Evolutionary conservation across 2,329 filamentous ascomycete species (phyloP).

Genomic region (Xylariaceae sp.): DNA sequence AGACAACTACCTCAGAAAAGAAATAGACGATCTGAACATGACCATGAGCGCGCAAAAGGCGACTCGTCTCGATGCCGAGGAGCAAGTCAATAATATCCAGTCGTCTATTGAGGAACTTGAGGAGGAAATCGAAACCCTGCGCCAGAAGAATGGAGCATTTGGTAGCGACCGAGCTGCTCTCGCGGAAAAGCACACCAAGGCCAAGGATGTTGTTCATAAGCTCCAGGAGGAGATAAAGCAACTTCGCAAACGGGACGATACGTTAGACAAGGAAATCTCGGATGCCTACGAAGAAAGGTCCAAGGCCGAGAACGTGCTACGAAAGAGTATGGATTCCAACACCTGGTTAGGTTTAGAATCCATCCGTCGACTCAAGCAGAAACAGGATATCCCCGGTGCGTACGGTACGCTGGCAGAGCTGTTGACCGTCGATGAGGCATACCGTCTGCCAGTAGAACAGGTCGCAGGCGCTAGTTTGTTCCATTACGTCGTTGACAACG

Average conservation of each 20-base stretch:
- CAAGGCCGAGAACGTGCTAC: conserved; percentile 69
- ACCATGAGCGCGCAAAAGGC: conserved; percentile 76
- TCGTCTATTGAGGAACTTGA: conserved; percentile 67
- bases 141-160: conserved; percentile 71
- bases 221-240: conserved; percentile 82
- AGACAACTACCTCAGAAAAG: conserved; percentile 72
- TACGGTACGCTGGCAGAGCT: conserved; percentile 92
- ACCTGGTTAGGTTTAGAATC: conserved; percentile 84
- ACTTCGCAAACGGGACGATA: conserved; percentile 84
- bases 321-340: conserved; percentile 81
- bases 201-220: conserved; percentile 72
- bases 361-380: conserved; percentile 74
- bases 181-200: conserved; percentile 66
- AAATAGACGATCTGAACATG: conserved; percentile 74
- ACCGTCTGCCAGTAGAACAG: conserved; percentile 85
- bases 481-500: conserved; percentile 91
- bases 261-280: conserved; percentile 69
- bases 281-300: conserved; percentile 73
- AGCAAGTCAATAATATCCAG: conserved; percentile 72
- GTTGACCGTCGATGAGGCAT: conserved; percentile 78
- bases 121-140: conserved; percentile 63
- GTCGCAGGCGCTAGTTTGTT: conserved; percentile 90
- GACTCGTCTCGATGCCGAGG: conserved; percentile 75
- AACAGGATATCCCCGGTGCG: conserved; percentile 75
- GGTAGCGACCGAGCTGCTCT: conserved; percentile 68